phyloP scores from a whole-genome alignment of 2,329 filamentous ascomycete genomes.

The Pseudonectria buxi region DNA sequence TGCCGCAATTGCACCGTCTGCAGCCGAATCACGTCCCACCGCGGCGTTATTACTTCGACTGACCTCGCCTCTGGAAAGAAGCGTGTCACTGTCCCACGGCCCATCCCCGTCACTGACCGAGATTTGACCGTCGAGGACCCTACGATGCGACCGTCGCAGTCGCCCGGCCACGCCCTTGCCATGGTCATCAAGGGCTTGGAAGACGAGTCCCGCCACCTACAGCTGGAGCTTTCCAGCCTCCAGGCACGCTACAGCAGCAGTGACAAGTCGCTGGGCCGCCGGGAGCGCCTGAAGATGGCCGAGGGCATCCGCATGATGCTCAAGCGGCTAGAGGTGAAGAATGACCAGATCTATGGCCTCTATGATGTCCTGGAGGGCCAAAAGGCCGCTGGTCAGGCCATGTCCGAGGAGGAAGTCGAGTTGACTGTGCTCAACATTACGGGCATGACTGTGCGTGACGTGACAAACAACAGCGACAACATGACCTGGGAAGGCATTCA shows the following conservation, averaged over 20 bases:
- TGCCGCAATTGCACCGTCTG: conserved; percentile 53
- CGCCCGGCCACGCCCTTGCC: conserved; percentile 66
- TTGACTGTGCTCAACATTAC: conserved; percentile 54
- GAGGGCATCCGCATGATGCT: conserved; percentile 55
- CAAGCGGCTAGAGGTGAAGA: conserved; percentile 62
- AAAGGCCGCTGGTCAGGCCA: conserved; percentile 56
- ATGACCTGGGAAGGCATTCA: conserved; percentile 36
- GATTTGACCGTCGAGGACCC: conserved; percentile 43
- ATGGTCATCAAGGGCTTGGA: conserved; percentile 76
- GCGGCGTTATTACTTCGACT: conserved; percentile 30
- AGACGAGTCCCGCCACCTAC: conserved; percentile 73
- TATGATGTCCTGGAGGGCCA: conserved; percentile 81
- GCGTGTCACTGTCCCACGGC: conserved; percentile 55
- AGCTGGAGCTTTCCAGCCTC: conserved; percentile 57
- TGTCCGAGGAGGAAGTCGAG: conserved; percentile 57
- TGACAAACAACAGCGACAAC: conserved; percentile 31
- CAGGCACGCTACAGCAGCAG: conserved; percentile 58
- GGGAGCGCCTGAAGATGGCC: conserved; percentile 55
- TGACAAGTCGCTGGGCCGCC: conserved; percentile 60
- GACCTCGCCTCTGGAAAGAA: conserved; percentile 43
- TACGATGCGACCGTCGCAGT: conserved; percentile 60
- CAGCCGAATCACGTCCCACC: conserved; percentile 43
- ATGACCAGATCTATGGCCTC: conserved; percentile 72
- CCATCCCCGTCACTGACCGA: conserved; percentile 59
- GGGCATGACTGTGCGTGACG: conserved; percentile 37